Evolutionary conservation across 2,329 filamentous ascomycete species (phyloP), one percentile per base, ranked within the genome.

Genomic region (Hawksworthiomyces lignivorus): DNA sequence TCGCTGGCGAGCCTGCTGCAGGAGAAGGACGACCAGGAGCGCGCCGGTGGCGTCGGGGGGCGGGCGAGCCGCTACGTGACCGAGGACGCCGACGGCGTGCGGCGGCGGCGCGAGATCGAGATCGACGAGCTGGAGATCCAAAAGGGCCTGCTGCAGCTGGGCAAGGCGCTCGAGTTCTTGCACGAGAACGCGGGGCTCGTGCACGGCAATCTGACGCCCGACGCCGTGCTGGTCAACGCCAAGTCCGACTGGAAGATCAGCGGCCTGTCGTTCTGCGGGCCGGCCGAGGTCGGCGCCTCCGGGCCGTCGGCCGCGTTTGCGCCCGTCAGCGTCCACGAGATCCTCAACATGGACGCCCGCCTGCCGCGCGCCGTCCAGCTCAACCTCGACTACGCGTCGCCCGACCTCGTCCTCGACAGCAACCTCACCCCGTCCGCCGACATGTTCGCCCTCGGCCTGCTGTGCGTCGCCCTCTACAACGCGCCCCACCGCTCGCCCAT

Each of bases 181-280:
- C 54, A 50, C 44, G 47, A 46, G 24, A 52, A 46, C 9, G 49
- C 44, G 24, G 47, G 51, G 1, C 72, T 98, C 36, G 87, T 97
- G 0, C 92, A 98, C 62, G 87, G 85, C 36, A 98, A 98, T 58
- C 63, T 98, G 49, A 97, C 89, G 0, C 92, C 92, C 0, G 90
- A 97, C 50, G 86, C 89, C 15, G 80, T 98, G 50, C 83, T 95
- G 50, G 80, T 98, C 62, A 98, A 98, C 64, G 79, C 86, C 30
- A 98, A 98, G 82, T 94, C 87, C 36, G 92, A 98, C 62, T 98
- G 92, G 92, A 98, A 98, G 61, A 86, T 98, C 47, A 90, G 88
- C 53, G 92, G 90, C n/a, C 73, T 98, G 29, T 79, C 84, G 0
- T 98, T 96, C 61, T 87, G 84, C 58, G 85, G 85, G 34, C 85